These are phyloP conservation scores for Pythium dissotocum DNA, from an alignment of 352 stramenopile species.

Conservation along the genomic window DNA sequence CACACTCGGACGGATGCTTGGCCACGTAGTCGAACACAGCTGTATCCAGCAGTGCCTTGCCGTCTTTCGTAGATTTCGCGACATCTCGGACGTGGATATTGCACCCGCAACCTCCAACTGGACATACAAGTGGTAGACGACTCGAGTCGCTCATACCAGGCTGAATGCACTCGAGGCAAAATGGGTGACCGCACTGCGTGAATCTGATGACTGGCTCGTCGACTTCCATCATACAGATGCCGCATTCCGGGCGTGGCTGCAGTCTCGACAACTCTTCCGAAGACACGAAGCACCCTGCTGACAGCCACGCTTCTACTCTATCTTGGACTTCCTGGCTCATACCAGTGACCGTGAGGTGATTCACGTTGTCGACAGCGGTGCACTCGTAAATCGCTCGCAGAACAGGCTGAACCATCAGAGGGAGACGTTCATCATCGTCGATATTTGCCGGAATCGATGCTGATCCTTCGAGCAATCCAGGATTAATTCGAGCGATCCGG, in stretches of 20 bases:
- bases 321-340: background rate
- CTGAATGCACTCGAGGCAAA: slow-evolving; percentile 25
- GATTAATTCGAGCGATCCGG: slow-evolving; percentile 6
- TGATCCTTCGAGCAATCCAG: slow-evolving; percentile 1
- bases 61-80: slow-evolving; percentile 14
- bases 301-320: background rate
- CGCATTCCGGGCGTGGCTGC: slow-evolving; percentile 6
- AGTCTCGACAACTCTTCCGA: background rate
- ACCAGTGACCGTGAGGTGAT: slow-evolving; percentile 1
- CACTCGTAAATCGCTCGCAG: background rate
- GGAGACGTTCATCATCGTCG: background rate
- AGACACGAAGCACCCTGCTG: background rate
- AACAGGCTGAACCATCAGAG: slow-evolving; percentile 4
- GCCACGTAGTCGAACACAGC: slow-evolving; percentile 26
- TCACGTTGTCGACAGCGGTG: slow-evolving; percentile 1
- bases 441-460: background rate
- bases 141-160: slow-evolving; percentile 10
- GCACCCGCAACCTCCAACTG: slow-evolving; percentile 1
- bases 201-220: slow-evolving; percentile 21
- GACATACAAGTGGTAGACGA: slow-evolving; percentile 17
- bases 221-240: slow-evolving; percentile 15
- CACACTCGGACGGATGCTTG: slow-evolving; percentile 10
- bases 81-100: slow-evolving; percentile 16
- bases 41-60: slow-evolving; percentile 13
- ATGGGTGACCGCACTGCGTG: slow-evolving; percentile 20